Evolutionary conservation across 805 yeast genomes (phyloP).

Genomic region (Candida argentea): DNA sequence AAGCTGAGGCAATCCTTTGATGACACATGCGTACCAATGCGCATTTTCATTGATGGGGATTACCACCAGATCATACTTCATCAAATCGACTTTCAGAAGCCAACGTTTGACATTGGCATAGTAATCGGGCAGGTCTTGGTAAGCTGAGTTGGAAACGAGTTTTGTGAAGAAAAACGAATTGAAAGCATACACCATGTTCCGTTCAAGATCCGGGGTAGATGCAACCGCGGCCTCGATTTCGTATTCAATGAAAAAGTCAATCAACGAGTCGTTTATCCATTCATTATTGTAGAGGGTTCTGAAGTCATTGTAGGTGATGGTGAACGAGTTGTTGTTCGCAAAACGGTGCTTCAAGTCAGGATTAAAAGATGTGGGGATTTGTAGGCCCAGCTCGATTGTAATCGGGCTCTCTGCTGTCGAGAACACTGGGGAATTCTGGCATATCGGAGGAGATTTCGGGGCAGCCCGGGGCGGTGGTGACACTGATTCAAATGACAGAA

Average conservation of each 20-base stretch:
- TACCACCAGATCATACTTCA: conserved; percentile 49
- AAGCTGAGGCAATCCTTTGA: conserved; percentile 41
- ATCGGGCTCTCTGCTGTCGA: too few relatives aligned
- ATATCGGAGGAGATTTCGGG: too few relatives aligned
- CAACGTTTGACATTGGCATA: conserved; percentile 66
- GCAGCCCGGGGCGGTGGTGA: too few relatives aligned
- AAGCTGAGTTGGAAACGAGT: conserved; percentile 27
- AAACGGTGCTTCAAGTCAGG: conserved; percentile 43
- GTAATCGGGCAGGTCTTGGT: conserved; percentile 20
- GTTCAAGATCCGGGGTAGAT: conserved; percentile 13
- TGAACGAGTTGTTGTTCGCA: conserved; percentile 42
- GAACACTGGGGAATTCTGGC: too few relatives aligned
- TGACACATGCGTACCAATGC: conserved; percentile 85
- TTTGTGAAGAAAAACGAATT: conserved; percentile 79
- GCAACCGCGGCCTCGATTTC: conserved; percentile 32
- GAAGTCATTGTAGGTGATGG: conserved; percentile 62
- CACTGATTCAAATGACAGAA: too few relatives aligned
- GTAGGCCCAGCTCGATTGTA: conserved; percentile 8
- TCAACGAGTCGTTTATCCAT: conserved; percentile 84
- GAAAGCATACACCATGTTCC: conserved; percentile 44
- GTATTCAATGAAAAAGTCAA: conserved; percentile 72
- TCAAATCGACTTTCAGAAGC: conserved; percentile 58
- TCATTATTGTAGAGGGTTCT: conserved; percentile 68
- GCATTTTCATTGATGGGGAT: conserved; percentile 72
- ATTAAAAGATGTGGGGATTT: conserved; percentile 29